These are phyloP conservation scores for Cinchona pubescens DNA, from an alignment of 257 asterid species.

Conservation along the genomic window DNA sequence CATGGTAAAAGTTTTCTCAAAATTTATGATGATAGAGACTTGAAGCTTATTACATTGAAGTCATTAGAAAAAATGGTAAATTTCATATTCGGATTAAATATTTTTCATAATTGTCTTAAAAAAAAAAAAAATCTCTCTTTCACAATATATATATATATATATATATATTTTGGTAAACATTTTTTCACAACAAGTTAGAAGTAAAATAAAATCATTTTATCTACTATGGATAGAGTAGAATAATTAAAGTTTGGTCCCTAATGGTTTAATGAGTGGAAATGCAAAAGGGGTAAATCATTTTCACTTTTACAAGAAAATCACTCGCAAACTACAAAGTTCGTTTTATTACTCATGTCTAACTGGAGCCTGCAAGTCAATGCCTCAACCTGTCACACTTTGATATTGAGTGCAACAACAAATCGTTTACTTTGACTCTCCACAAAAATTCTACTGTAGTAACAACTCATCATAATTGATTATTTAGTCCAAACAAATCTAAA, in stretches of 20 bases:
- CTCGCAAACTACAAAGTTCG: neutral
- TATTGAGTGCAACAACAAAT: neutral
- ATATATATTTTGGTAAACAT: no score
- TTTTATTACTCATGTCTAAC: constrained; percentile 4
- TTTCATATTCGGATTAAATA: no score
- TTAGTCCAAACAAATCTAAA: neutral
- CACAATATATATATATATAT: no score
- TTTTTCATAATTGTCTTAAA: no score
- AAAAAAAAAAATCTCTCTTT: no score
- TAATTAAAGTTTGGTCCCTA: neutral
- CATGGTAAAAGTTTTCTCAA: no score
- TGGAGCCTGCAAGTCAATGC: neutral
- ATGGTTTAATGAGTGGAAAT: neutral
- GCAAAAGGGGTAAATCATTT: neutral
- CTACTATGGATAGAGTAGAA: neutral
- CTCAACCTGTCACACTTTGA: neutral
- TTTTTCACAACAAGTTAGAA: neutral
- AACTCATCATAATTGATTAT: neutral
- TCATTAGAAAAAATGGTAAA: neutral
- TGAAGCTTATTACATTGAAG: neutral
- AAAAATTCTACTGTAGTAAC: no score
- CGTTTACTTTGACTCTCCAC: neutral
- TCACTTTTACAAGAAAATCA: neutral
- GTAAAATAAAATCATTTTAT: neutral
- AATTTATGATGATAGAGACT: no score